Evolutionary conservation across 192 early-diverging fungal species (phyloP), one percentile per base, ranked within the genome.

Genomic region (Backusella parvicylindrica): DNA sequence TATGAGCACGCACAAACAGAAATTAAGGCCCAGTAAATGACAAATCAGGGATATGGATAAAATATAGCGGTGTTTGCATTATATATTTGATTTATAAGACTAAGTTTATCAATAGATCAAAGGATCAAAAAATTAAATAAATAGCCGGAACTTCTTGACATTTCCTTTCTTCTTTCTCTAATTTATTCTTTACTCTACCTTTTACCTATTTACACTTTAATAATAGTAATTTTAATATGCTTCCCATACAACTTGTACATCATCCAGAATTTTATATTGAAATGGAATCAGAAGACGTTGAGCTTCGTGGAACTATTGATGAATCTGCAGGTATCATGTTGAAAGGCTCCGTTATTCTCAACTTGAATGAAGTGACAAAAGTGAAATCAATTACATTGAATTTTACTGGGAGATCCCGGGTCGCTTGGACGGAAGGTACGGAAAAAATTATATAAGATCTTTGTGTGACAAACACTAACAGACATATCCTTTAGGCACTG

Each of bases 391-490:
- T 92, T 32, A 72, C 68, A 40, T 74, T 92, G 7, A 79, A 69
- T 36, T 86, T 92, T 64, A 77, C 67, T 47, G 90, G 90, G 28
- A 87, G 84, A 53, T 78, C 85, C 35, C 85, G 87, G 63, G 81
- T 87, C 0, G 75, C 65, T 37, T 85, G 86, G 74, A 82, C 63
- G 43, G 87, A 89, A 76, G 81, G 77, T 78, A 33, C 77, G 18
- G 47, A 28, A 66, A 37, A 49, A 26, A 30, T 12, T n/a, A 30
- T 15, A 38, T 26, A 12, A 28, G 38, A 69, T 37, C 0, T 43
- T 3, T 69, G 36, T 35, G 16, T 21, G 6, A 69, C 68, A 69
- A 21, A 12, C 38, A 16, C 32, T 66, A 66, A 66, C 35, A 7
- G 32, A 9, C 3, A n/a, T 66, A 35, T 40, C 21, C 3, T 38